Conservation (phyloP, 2,329 filamentous ascomycete species). For the Beauveria medogensis region DNA sequence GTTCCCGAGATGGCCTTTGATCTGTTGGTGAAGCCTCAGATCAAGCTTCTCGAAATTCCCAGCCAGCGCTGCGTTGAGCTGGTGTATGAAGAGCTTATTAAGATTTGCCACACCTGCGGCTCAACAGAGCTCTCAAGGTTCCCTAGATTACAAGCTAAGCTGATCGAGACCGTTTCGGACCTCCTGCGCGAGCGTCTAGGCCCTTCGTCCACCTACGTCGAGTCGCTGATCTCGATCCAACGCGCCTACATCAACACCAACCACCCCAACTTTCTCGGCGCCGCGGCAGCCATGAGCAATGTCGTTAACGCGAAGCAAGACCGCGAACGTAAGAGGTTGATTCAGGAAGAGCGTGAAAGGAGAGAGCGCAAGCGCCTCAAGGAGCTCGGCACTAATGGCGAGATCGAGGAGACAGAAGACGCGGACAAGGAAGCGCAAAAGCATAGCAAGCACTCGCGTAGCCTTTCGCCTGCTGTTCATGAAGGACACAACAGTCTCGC, state of each 20-base stretch:
- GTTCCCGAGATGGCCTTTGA: slow-evolving; percentile 98
- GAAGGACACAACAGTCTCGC: slow-evolving; percentile 54
- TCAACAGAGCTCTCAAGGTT: slow-evolving; percentile 89
- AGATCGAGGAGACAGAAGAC: slow-evolving; percentile 58
- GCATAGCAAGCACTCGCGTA: slow-evolving; percentile 47
- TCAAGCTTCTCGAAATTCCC: slow-evolving; percentile 90
- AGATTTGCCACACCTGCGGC: slow-evolving; percentile 97
- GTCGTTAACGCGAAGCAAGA: slow-evolving; percentile 94
- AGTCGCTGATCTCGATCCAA: slow-evolving; percentile 95
- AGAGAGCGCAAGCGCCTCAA: slow-evolving; percentile 76
- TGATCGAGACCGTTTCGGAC: slow-evolving; percentile 97
- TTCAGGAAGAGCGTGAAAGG: slow-evolving; percentile 79
- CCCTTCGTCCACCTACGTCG: slow-evolving; percentile 82
- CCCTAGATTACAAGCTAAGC: slow-evolving; percentile 86
- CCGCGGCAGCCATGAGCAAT: slow-evolving; percentile 93
- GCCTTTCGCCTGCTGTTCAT: slow-evolving; percentile 74
- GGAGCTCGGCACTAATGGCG: slow-evolving; percentile 75
- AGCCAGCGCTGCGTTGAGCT: slow-evolving; percentile 95
- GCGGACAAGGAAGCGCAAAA: slow-evolving; percentile 46
- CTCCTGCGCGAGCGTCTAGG: slow-evolving; percentile 86
- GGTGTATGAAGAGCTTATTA: slow-evolving; percentile 97
- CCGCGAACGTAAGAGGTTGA: slow-evolving; percentile 71
- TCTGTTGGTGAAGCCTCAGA: slow-evolving; percentile 94
- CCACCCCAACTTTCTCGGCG: slow-evolving; percentile 95
- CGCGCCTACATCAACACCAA: slow-evolving; percentile 99